Base-by-base conservation (phyloP, 306 rosid genomes). In the Erythrophleum fordii region DNA sequence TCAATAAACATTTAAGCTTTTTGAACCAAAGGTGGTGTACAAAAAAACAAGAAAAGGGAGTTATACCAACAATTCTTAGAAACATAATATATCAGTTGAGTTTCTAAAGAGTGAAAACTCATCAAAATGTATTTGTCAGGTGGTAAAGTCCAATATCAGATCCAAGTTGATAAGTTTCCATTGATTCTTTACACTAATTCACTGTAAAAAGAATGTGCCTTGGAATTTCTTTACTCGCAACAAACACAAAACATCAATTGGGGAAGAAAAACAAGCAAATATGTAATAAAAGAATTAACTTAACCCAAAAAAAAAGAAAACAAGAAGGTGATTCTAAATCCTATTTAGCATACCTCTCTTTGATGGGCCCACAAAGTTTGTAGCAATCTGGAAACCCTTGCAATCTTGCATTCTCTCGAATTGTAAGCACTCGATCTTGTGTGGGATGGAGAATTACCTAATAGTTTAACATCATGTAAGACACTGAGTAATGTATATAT, bases 381-480 rank as follows among this genome's bases (percentile, higher is more conserved):
- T 89, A 89, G 2, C 74, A 83, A 49, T 89, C 93, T 0, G 93
- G 91, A 48, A 89, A 89, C 0, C 93, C 93, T 72, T 89, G 91
- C 3, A 89, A 56, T 39, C 93, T 80, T 10, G 86, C 91, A 39
- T 87, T 86, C 65, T 89, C 89, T 4, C 92, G 88, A 12, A 89
- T 74, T 0, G 92, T 59, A 34, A 87, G 49, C 14, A 89, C 91
- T 22, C 92, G 78, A 28, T 87, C 89, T 84, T 89, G 92, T 9
- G 55, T 71, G 4, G 90, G 92, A 60, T 89, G 92, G 26, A 67
- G 9, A 9, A 89, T 65, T 0, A 74, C 76, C 90, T 89, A 12
- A 11, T 25, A 70, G 10, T 31, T 29, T 49, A 67, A 34, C 41
- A 69, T 20, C 31, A 9, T 34, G 37, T 48, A 25, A 73, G 77